Percentiles rank a stretch among this genome's conserved stretches.
Conservation (phyloP, 805 yeast species). For the Ogataea degrootiae region DNA sequence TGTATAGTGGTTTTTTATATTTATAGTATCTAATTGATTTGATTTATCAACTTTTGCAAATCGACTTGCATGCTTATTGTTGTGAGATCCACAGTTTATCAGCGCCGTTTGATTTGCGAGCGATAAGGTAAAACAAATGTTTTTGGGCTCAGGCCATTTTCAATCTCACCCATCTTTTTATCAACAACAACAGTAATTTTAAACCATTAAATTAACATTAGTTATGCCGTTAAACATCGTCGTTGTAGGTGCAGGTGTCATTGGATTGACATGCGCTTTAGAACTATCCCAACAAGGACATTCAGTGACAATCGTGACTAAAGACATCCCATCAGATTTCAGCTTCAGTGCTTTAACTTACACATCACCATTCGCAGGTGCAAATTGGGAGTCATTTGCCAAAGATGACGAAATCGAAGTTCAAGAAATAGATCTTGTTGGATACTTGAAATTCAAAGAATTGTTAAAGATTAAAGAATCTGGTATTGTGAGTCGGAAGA, state of each 20-base stretch:
- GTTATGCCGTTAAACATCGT: background rate
- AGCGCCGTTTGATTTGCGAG: too few species aligned
- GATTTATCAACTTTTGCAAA: background rate
- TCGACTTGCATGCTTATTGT: too few species aligned
- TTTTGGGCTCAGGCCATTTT: too few species aligned
- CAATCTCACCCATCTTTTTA: too few species aligned
- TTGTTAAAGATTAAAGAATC: slow-evolving; percentile 46
- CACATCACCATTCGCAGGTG: slow-evolving; percentile 70
- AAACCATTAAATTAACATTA: background rate
- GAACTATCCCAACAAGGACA: slow-evolving; percentile 37
- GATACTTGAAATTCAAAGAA: slow-evolving; percentile 42
- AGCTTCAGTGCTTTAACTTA: slow-evolving; percentile 37
- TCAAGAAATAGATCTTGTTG: slow-evolving; percentile 41
- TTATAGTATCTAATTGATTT: background rate
- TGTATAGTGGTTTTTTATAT: background rate
- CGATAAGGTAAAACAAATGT: too few species aligned
- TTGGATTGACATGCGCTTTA: slow-evolving; percentile 50
- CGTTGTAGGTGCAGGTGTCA: slow-evolving; percentile 35
- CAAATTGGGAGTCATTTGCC: slow-evolving; percentile 66
- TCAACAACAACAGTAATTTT: too few species aligned
- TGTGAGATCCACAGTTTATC: too few species aligned
- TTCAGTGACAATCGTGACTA: slow-evolving; percentile 39
- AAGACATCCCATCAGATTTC: slow-evolving; percentile 53
- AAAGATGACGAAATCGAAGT: slow-evolving; percentile 30
- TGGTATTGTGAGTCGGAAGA: slow-evolving; percentile 37